These are phyloP conservation scores for Lasiosphaeria hispida DNA, from an alignment of 495 filamentous ascomycete genomes.

Conservation along the genomic window DNA sequence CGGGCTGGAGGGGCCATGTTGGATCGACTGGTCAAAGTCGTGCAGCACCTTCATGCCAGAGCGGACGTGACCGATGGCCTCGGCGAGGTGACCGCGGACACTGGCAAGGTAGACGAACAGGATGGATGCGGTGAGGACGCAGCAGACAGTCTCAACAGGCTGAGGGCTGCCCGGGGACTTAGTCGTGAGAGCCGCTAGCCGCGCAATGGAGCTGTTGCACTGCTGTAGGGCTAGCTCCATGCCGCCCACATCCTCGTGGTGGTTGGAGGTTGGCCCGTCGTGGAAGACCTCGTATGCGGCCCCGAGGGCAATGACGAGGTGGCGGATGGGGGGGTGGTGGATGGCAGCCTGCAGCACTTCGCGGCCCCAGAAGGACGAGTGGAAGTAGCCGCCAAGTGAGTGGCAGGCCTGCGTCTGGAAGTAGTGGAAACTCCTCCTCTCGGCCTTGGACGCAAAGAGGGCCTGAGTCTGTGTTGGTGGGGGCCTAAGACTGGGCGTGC, in stretches of 20 bases:
- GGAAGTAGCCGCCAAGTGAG: slow-evolving; percentile 17
- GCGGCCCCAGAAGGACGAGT: slow-evolving; percentile 20
- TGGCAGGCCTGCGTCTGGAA: slow-evolving; percentile 17
- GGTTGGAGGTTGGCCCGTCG: background rate
- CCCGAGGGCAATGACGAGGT: slow-evolving; percentile 24
- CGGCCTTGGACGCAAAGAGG: slow-evolving; percentile 16
- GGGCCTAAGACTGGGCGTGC: background rate
- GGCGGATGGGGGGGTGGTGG: slow-evolving; percentile 20
- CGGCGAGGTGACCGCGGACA: slow-evolving; percentile 15
- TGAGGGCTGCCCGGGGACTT: background rate
- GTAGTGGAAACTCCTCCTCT: slow-evolving; percentile 22
- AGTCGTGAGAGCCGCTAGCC: background rate
- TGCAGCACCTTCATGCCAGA: slow-evolving; percentile 18
- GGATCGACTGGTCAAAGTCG: slow-evolving; percentile 9
- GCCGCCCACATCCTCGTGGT: background rate
- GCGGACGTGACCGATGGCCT: slow-evolving; percentile 21
- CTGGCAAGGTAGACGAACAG: slow-evolving; percentile 24
- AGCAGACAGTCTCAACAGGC: slow-evolving; percentile 9
- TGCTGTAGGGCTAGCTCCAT: slow-evolving; percentile 19
- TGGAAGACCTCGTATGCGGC: slow-evolving; percentile 21
- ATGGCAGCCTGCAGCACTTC: slow-evolving; percentile 24
- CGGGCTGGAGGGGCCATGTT: background rate
- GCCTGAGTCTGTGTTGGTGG: background rate
- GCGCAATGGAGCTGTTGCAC: slow-evolving; percentile 18
- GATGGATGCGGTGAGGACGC: slow-evolving; percentile 19